Evolutionary conservation across 2,329 filamentous ascomycete species (phyloP), one percentile per base, ranked within the genome.

Genomic region (Juglanconis oblonga): DNA sequence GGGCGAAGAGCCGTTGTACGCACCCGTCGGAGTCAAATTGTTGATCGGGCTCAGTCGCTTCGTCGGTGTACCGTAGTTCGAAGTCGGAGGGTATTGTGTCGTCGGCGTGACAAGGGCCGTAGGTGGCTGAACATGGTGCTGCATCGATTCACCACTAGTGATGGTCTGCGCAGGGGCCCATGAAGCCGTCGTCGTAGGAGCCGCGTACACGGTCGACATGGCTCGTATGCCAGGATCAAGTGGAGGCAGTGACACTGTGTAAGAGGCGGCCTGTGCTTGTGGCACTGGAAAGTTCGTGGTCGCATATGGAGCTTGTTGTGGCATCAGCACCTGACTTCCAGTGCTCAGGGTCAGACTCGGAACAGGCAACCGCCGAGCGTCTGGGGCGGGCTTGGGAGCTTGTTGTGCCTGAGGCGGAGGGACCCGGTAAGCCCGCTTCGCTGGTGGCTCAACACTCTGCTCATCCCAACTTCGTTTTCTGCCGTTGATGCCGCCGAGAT

Each of bases 171-270:
- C 74, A 51, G 76, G 74, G 14, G 74, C 67, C 68, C 76, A 76
- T 14, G 54, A 57, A 59, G 72, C 65, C 33, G 71, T 65, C 59
- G 72, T 69, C 1, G 86, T 77, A 10, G 79, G 75, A 11, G 81
- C 81, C 36, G 86, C 81, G 71, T 90, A 97, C 1, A 92, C 88
- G 17, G 89, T 86, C 6, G 89, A 83, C 87, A 96, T 93, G 8
- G 91, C 85, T 52, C 90, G 85, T 40, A 82, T 74, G n/a, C 81
- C 79, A 11, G 82, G 77, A 13, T 82, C 82, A 14, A 90, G 73
- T 2, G 87, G 83, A 13, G 88, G 87, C 9, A 90, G 77, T 29
- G 88, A 87, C 29, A 86, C 76, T 5, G 74, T 69, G 24, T 72
- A 74, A 44, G 55, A 36, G 17, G 38, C 52, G 45, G 42, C n/a